Conservation (phyloP, 2,329 filamentous ascomycete genomes). For the Atkinsonella texensis region DNA sequence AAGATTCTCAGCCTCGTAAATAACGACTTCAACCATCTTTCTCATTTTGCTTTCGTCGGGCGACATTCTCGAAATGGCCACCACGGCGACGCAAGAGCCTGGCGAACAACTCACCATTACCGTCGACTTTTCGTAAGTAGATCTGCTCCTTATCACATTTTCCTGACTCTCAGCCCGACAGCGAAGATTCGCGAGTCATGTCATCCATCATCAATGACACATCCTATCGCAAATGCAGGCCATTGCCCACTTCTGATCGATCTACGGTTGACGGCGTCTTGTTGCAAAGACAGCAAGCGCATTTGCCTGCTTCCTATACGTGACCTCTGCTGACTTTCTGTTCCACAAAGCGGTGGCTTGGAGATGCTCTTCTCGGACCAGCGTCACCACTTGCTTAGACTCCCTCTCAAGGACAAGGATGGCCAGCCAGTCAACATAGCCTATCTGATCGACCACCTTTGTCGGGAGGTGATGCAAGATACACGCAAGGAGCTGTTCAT, state of each 20-base stretch:
- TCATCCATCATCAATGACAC: neutral
- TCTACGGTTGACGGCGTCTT: neutral
- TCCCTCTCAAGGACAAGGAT: slow-evolving; percentile 51
- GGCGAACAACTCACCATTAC: slow-evolving; percentile 40
- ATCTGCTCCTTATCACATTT: neutral
- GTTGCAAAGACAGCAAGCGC: neutral
- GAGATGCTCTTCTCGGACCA: slow-evolving; percentile 88
- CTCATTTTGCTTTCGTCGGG: neutral
- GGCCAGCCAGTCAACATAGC: slow-evolving; percentile 56
- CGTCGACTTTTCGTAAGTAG: slow-evolving; percentile 55
- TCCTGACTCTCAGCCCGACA: neutral
- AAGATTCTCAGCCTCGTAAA: neutral
- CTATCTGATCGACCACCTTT: slow-evolving; percentile 68
- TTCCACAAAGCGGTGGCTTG: slow-evolving; percentile 61
- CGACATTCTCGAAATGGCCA: neutral
- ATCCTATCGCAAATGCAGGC: neutral
- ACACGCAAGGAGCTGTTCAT: slow-evolving; percentile 79
- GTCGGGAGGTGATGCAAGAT: slow-evolving; percentile 74
- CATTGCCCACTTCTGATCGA: neutral
- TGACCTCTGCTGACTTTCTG: neutral
- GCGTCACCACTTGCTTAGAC: slow-evolving; percentile 55
- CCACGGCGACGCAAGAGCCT: neutral
- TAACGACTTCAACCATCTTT: neutral
- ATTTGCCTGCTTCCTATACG: neutral
- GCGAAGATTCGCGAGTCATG: neutral